Evolutionary conservation across 306 rosid species (phyloP).

Genomic region (Vigna unguiculata): DNA sequence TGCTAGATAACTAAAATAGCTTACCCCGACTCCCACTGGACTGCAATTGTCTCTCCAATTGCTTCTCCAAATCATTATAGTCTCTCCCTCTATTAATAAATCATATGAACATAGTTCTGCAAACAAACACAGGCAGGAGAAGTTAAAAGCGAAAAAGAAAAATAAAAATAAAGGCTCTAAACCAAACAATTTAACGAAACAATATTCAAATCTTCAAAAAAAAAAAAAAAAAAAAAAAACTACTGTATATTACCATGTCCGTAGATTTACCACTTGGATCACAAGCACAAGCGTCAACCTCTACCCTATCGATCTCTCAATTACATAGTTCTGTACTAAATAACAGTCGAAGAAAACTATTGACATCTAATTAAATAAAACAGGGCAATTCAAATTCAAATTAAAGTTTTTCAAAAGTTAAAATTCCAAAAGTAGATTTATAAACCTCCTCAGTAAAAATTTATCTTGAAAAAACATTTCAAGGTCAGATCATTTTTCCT

Average conservation of each 20-base stretch:
- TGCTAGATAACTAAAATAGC: slow-evolving; percentile 53
- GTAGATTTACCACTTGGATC: background rate
- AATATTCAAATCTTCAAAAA: slow-evolving; percentile 13
- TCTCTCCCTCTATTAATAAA: slow-evolving; percentile 43
- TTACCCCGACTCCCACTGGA: slow-evolving; percentile 58
- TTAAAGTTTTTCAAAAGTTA: background rate
- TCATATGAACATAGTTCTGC: slow-evolving; percentile 44
- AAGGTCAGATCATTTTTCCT: background rate
- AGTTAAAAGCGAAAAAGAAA: background rate
- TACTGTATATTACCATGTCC: background rate
- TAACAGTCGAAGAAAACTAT: background rate
- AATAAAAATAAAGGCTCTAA: slow-evolving; percentile 4
- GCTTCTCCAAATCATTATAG: slow-evolving; percentile 79
- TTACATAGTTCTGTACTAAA: background rate
- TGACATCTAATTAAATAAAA: too few species aligned
- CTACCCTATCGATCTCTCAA: background rate
- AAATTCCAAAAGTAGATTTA: background rate
- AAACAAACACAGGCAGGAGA: slow-evolving; percentile 25
- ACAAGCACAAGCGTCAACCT: slow-evolving; percentile 16
- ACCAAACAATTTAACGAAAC: slow-evolving; percentile 12
- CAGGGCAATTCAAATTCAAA: slow-evolving; percentile 24
- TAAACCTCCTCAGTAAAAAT: background rate
- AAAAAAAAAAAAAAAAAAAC: background rate
- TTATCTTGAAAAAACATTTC: background rate
- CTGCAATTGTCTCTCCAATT: slow-evolving; percentile 52